Evolutionary conservation across 1,284 basidiomycete species (phyloP).

Genomic region (Taiwanofungus camphoratus): DNA sequence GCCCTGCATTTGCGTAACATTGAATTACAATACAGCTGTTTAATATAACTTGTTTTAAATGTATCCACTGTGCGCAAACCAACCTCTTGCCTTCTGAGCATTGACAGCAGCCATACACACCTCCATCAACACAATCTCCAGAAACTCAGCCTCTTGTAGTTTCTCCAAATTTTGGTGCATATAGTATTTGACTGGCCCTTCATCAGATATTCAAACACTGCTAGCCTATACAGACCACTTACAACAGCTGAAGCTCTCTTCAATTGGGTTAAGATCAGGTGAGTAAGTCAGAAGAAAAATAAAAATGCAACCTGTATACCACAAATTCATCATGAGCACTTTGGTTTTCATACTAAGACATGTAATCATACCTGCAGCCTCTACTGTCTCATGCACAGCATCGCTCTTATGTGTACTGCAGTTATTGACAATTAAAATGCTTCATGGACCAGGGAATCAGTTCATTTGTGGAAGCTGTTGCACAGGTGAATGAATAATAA

Average conservation of each 20-base stretch:
- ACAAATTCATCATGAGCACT: too few species aligned
- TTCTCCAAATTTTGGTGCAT: neutral
- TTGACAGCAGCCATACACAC: conserved; percentile 18
- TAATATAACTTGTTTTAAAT: too few species aligned
- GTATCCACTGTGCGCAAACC: conserved; percentile 15
- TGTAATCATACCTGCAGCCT: conserved; percentile 12
- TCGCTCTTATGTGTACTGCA: conserved; percentile 24
- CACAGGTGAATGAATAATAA: neutral
- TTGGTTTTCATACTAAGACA: too few species aligned
- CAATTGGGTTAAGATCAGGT: conserved; percentile 8
- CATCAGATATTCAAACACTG: neutral
- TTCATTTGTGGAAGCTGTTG: conserved; percentile 24
- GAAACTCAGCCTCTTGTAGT: neutral
- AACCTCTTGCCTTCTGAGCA: conserved; percentile 20
- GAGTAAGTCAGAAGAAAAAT: conserved; percentile 8
- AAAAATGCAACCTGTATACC: conserved; percentile 12
- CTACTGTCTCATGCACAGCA: conserved; percentile 19
- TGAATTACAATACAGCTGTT: too few species aligned
- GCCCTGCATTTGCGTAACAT: too few species aligned
- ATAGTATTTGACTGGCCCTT: conserved; percentile 5
- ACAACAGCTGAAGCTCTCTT: conserved; percentile 7
- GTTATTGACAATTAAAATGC: conserved; percentile 28
- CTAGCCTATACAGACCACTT: neutral
- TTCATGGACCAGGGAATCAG: conserved; percentile 22
- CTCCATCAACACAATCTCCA: conserved; percentile 15